A percentile compares a stretch with the other conserved stretches of the same genome.
Evolutionary conservation across 2,329 filamentous ascomycete species (phyloP).

Genomic region (Aspergillus intermedius): DNA sequence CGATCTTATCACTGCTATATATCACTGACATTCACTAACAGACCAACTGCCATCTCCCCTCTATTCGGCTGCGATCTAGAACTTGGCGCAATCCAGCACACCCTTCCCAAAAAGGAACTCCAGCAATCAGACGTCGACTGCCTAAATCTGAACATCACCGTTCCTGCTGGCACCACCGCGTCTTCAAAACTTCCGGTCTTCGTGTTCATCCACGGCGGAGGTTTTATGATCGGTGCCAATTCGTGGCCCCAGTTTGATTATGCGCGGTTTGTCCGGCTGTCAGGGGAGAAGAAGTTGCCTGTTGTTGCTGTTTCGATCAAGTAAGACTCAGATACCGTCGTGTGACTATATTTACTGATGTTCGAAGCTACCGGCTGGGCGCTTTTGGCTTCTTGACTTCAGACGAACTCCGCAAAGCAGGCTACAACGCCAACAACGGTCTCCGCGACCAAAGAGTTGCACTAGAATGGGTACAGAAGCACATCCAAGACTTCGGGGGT

Average conservation of each 20-base stretch:
- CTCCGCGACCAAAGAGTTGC: slow-evolving; percentile 44
- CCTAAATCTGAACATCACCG: slow-evolving; percentile 48
- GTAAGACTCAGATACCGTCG: slow-evolving; percentile 19
- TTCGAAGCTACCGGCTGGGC: slow-evolving; percentile 42
- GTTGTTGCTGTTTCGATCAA: slow-evolving; percentile 44
- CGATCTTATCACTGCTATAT: not conserved
- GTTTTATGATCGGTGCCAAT: slow-evolving; percentile 44
- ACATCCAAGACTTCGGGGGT: slow-evolving; percentile 38
- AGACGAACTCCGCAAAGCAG: slow-evolving; percentile 40
- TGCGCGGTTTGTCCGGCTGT: slow-evolving; percentile 40
- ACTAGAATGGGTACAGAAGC: slow-evolving; percentile 34
- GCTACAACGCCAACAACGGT: slow-evolving; percentile 41
- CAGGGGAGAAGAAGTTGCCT: slow-evolving; percentile 38
- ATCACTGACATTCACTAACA: slow-evolving; percentile 3
- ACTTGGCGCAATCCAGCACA: slow-evolving; percentile 45
- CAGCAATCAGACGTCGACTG: slow-evolving; percentile 44
- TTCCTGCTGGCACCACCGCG: slow-evolving; percentile 27
- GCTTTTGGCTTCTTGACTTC: slow-evolving; percentile 45
- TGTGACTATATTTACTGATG: slow-evolving; percentile 7
- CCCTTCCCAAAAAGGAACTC: slow-evolving; percentile 35
- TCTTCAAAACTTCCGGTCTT: slow-evolving; percentile 43
- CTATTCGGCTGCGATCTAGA: slow-evolving; percentile 41
- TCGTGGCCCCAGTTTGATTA: slow-evolving; percentile 50
- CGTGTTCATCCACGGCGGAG: slow-evolving; percentile 50
- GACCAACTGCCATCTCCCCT: slow-evolving; percentile 36